Evolutionary conservation across 345 rosid species (phyloP), one percentile per base, ranked within the genome.

Genomic region (Murraya paniculata): DNA sequence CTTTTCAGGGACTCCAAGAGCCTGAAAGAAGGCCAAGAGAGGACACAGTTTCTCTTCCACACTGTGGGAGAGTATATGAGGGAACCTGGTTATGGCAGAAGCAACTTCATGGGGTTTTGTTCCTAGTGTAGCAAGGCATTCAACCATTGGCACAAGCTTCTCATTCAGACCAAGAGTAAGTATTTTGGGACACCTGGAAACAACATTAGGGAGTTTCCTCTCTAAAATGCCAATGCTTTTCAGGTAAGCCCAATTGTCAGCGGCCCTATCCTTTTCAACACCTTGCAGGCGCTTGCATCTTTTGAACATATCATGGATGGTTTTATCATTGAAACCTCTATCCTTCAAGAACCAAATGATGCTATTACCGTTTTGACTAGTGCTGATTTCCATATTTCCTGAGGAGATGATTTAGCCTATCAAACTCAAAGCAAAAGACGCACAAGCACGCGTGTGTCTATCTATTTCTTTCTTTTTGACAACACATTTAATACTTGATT

Each of bases 41-140:
- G 97, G 97, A 61, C 94, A 92, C 38, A 92, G 92, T 82, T 91
- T 92, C 88, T 92, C 92, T 81, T 92, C 90, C 41, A 92, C 89
- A 66, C 97, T 89, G 71, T 92, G 93, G 75, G 97, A 85, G 70
- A 92, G 89, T 31, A 92, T 86, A 67, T 87, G 91, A 79, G 94
- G 94, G 79, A 92, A 92, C 38, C 85, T 89, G 82, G 85, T 82
- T 14, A 92, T 87, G 68, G 93, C 91, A 11, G 92, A 85, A 68
- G 91, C 94, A 75, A 92, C 94, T 80, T 91, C 90, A 10, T 8
- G 61, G 7, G 85, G 90, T 70, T 84, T 87, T 31, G 88, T 81
- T n/a, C 88, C 89, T 0, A 89, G 87, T 0, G 90, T 79, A 61
- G 89, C 45, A 28, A 91, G 92, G 68, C 91, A 91, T 73, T 89